Conservation (phyloP, 129 eudicot species). For the Tanacetum coccineum region DNA sequence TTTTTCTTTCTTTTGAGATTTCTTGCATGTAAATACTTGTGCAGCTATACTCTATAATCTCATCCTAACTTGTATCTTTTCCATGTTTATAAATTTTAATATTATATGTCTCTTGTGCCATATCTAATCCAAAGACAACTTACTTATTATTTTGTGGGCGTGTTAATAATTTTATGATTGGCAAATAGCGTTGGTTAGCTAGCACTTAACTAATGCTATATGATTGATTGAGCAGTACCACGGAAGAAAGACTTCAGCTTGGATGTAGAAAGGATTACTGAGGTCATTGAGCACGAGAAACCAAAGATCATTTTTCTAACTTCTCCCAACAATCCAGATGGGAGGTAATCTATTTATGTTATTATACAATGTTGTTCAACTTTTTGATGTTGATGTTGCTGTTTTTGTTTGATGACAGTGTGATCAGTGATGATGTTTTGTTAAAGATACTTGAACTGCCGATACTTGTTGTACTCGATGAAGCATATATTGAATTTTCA, state of each 20-base stretch:
- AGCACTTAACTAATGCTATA: constrained; percentile 9
- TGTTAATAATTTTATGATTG: background rate
- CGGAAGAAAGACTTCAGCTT: constrained; percentile 74
- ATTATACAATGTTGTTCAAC: too few species aligned
- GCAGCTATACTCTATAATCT: background rate
- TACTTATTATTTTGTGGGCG: background rate
- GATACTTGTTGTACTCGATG: constrained; percentile 90
- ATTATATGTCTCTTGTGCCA: background rate
- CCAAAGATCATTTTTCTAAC: constrained; percentile 97
- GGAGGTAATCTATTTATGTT: constrained; percentile 47
- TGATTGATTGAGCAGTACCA: constrained; percentile 57
- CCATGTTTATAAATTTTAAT: background rate
- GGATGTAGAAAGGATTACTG: constrained; percentile 54
- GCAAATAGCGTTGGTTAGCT: background rate
- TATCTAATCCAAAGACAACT: background rate
- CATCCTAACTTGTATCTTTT: background rate
- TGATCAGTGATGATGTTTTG: constrained; percentile 72
- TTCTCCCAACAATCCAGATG: constrained; percentile 98
- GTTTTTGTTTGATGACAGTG: constrained; percentile 47
- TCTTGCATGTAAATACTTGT: background rate
- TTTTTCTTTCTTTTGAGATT: background rate
- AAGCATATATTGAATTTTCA: constrained; percentile 94
- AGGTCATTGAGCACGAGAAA: constrained; percentile 61
- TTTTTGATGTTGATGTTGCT: background rate
- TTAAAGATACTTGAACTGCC: constrained; percentile 83